phyloP scores from a whole-genome alignment of 345 rosid species.

The Rhizophora apiculata region DNA sequence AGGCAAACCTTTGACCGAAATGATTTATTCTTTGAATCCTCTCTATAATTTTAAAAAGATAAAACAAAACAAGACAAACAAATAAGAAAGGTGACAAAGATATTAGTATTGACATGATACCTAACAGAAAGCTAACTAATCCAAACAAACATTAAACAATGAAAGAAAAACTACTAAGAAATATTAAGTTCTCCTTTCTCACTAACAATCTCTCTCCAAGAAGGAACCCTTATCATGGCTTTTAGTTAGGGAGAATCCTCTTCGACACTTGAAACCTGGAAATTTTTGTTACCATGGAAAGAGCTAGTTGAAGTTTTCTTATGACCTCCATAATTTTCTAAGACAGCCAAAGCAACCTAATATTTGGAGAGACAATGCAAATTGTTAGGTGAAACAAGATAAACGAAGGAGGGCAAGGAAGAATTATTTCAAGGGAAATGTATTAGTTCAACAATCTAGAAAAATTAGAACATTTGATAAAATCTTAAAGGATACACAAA shows the following conservation, averaged over 20 bases:
- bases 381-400: no score
- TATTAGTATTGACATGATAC: conserved; percentile 5
- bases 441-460: no score
- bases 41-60: conserved; percentile 28
- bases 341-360: no score
- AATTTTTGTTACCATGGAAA: conserved; percentile 24
- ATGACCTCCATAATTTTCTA: not conserved
- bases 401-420: no score
- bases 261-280: conserved; percentile 23
- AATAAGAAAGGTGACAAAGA: conserved; percentile 10
- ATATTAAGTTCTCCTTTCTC: conserved; percentile 56
- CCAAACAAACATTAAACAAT: not conserved
- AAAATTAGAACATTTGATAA: no score
- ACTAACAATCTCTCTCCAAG: conserved; percentile 58
- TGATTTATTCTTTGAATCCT: conserved; percentile 47
- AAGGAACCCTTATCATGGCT: conserved; percentile 42
- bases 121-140: conserved; percentile 4
- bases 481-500: no score
- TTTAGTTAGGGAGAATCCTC: conserved; percentile 31
- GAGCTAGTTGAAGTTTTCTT: conserved; percentile 7
- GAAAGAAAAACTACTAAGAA: conserved; percentile 41
- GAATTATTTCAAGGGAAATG: no score
- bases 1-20: conserved; percentile 72
- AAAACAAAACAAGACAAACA: not conserved
- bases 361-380: no score